Base-by-base conservation (phyloP, 352 stramenopile genomes). In the Globisporangium camurandrum region DNA sequence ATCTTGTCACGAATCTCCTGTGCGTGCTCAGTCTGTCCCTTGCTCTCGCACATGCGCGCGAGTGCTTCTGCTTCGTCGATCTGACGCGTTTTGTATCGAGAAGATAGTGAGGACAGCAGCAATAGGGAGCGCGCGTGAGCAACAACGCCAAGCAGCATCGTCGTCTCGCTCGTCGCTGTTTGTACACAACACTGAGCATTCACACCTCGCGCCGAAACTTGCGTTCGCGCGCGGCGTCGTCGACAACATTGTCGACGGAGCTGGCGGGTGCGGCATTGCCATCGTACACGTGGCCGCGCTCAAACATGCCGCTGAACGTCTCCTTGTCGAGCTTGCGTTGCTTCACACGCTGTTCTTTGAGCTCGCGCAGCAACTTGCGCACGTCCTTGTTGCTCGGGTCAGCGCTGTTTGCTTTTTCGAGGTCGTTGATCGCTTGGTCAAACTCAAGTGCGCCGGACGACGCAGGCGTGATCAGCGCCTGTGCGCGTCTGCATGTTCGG, bases 251-350 rank as follows among this genome's bases (percentile, higher is more conserved):
- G 34, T 52, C 39, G 12, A 44, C 27, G 0, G 45, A 30, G 17
- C 31, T 22, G 2, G 47, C 51, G 3, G 62, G 28, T 12, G 33
- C 33, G 3, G 38, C 30, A 10, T 62, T 51, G n/a, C 71, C 61
- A 19, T 71, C 62, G 39, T 86, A 88, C 4, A 93, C 64, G 23
- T 73, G 49, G 0, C 83, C 83, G 46, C 80, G 74, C 23, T 84
- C 57, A 36, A 92, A 93, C 83, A 93, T 90, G 16, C 80, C 83
- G 11, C 62, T 88, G 57, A 93, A 93, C 4, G 82, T 93, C 10
- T 72, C 62, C 46, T 75, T 75, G 43, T 93, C 83, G 17, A 88
- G 54, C 31, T 76, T 51, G 17, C 67, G 74, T 53, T 93, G 83
- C 23, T 75, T 76, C 1, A 60, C 57, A 16, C 77, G 62, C 44